These are phyloP conservation scores for Amoebophrya sp. DNA, from an alignment of 169 alveolate species.

Conservation along the genomic window DNA sequence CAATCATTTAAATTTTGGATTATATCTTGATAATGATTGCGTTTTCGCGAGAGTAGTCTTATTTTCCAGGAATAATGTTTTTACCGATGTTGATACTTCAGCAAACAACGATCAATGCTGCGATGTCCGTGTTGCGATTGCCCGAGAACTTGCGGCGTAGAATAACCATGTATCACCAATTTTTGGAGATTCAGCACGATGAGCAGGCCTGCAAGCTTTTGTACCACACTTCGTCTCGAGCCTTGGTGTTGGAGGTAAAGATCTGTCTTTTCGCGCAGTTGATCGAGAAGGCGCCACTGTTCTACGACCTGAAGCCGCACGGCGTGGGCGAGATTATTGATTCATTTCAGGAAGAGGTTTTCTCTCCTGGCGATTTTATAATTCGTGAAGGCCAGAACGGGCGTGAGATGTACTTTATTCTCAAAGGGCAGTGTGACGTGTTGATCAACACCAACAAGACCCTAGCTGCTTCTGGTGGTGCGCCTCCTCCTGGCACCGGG, in stretches of 20 bases:
- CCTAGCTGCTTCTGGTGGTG: too few relatives aligned
- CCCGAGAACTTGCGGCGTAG: slow-evolving; percentile 17
- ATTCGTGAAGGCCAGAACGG: slow-evolving; percentile 14
- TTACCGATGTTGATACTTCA: background rate
- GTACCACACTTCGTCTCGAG: background rate
- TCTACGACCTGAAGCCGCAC: slow-evolving; percentile 27
- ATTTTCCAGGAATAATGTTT: background rate
- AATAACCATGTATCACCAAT: background rate
- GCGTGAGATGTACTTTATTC: background rate
- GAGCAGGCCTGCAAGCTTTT: slow-evolving; percentile 15
- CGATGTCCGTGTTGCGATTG: background rate
- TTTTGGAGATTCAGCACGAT: slow-evolving; percentile 1
- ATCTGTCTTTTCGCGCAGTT: slow-evolving; percentile 1
- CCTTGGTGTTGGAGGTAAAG: background rate
- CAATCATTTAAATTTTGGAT: too few relatives aligned
- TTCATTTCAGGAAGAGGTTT: background rate
- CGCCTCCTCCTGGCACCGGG: too few relatives aligned
- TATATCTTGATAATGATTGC: background rate
- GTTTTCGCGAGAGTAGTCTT: background rate
- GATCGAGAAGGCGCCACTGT: background rate
- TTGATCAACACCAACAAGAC: slow-evolving; percentile 22
- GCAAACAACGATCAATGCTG: slow-evolving; percentile 2
- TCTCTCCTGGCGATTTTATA: background rate
- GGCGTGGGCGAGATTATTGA: slow-evolving; percentile 13
- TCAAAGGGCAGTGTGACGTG: background rate